Conservation (phyloP, 768 basidiomycete genomes). For the Mycena kentingensis region DNA sequence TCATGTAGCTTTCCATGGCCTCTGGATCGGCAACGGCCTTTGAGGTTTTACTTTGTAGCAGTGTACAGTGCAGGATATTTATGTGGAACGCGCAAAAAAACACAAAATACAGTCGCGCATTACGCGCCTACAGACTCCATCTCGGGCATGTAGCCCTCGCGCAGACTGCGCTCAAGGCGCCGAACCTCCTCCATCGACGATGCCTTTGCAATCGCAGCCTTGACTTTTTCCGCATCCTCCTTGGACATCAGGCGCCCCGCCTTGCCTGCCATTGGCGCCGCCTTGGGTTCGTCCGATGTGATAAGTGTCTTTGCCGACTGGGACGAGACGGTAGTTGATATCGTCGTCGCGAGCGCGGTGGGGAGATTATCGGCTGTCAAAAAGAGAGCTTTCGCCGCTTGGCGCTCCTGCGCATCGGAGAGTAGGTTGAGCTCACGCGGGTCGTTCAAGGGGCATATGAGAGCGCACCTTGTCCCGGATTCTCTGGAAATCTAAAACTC, state of each 20-base stretch:
- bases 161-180: slow-evolving; percentile 76
- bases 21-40: slow-evolving; percentile 68
- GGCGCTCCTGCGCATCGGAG: slow-evolving; percentile 80
- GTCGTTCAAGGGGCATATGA: slow-evolving; percentile 37
- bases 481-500: slow-evolving; percentile 94
- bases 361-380: slow-evolving; percentile 76
- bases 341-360: slow-evolving; percentile 77
- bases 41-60: slow-evolving; percentile 34
- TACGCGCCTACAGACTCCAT: slow-evolving; percentile 79
- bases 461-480: slow-evolving; percentile 89
- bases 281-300: slow-evolving; percentile 80
- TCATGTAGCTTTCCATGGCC: slow-evolving; percentile 54
- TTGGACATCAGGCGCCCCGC: slow-evolving; percentile 89
- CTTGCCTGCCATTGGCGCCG: slow-evolving; percentile 55
- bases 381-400: slow-evolving; percentile 73
- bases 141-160: slow-evolving; percentile 82
- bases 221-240: slow-evolving; percentile 87
- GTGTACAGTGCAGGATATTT: slow-evolving; percentile 14
- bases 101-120: slow-evolving; percentile 38
- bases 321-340: slow-evolving; percentile 73
- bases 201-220: slow-evolving; percentile 86
- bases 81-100: slow-evolving; percentile 10
- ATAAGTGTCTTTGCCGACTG: slow-evolving; percentile 61
- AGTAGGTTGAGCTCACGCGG: slow-evolving; percentile 17
- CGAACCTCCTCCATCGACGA: slow-evolving; percentile 89